Conservation (phyloP, 2,329 filamentous ascomycete genomes). For the Claviceps sp. region DNA sequence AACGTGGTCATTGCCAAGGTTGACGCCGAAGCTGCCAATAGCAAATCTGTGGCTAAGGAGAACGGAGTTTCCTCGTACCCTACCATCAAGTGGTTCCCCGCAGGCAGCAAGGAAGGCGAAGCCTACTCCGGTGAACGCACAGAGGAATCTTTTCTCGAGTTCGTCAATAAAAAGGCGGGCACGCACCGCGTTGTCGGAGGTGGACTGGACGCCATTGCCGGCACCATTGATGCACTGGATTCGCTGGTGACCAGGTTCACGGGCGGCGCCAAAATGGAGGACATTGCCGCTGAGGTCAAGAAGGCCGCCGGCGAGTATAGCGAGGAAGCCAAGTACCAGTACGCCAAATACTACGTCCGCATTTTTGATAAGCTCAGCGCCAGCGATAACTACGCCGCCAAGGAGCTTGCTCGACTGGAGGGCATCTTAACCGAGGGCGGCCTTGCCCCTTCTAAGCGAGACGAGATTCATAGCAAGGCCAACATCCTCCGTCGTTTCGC, state of each 20-base stretch:
- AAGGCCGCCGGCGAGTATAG: conserved; percentile 54
- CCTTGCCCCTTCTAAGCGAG: conserved; percentile 70
- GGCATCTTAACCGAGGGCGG: conserved; percentile 77
- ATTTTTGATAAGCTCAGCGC: conserved; percentile 74
- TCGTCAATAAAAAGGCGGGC: conserved; percentile 78
- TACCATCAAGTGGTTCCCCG: conserved; percentile 95
- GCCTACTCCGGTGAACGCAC: conserved; percentile 63
- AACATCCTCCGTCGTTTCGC: conserved; percentile 79
- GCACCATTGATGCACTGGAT: conserved; percentile 71
- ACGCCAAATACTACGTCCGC: conserved; percentile 86
- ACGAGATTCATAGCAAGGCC: conserved; percentile 73
- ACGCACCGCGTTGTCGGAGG: conserved; percentile 77
- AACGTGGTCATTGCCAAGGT: conserved; percentile 86
- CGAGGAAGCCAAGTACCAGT: conserved; percentile 53
- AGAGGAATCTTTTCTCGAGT: conserved; percentile 64
- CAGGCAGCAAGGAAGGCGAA: conserved; percentile 60
- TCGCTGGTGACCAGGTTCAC: conserved; percentile 60
- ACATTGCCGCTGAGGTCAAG: conserved; percentile 57
- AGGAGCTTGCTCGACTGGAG: conserved; percentile 72
- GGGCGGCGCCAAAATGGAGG: conserved; percentile 45
- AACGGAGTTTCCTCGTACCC: conserved; percentile 80
- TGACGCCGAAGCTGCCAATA: conserved; percentile 78
- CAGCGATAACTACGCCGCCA: conserved; percentile 66
- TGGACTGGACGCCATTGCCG: conserved; percentile 62
- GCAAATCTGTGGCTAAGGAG: conserved; percentile 62